These are phyloP conservation scores for Puccinia polysora DNA, from an alignment of 1,284 basidiomycete genomes.

Conservation along the genomic window DNA sequence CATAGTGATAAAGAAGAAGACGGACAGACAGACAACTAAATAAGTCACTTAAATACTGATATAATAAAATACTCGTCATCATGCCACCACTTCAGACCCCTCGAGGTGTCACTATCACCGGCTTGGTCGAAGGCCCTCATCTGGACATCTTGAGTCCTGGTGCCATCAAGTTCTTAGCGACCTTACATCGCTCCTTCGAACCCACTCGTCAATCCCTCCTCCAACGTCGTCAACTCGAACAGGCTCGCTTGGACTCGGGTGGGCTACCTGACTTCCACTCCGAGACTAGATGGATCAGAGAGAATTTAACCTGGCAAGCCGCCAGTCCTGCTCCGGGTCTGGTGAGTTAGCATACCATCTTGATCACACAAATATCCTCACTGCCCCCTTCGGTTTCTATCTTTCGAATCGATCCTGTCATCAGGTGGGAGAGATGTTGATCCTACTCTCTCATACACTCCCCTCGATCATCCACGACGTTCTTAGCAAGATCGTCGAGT, in stretches of 20 bases:
- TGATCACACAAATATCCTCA: background rate
- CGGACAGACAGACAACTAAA: too few relatives aligned
- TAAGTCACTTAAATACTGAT: too few relatives aligned
- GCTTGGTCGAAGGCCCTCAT: constrained; percentile 53
- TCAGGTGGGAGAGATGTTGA: too few relatives aligned
- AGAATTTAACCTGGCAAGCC: constrained; percentile 83
- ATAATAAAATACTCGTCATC: background rate
- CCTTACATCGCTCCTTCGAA: constrained; percentile 90
- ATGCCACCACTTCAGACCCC: constrained; percentile 16
- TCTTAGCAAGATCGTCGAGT: constrained; percentile 79
- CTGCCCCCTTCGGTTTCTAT: background rate
- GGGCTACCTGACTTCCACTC: constrained; percentile 73
- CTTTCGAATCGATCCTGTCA: too few relatives aligned
- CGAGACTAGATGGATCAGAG: constrained; percentile 84
- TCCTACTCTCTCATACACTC: too few relatives aligned
- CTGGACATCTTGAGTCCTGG: constrained; percentile 72
- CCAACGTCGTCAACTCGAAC: constrained; percentile 47
- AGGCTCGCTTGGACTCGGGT: constrained; percentile 53
- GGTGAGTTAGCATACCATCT: background rate
- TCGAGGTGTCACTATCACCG: constrained; percentile 43
- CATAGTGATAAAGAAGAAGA: too few relatives aligned
- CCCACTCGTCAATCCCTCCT: constrained; percentile 59
- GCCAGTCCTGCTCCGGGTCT: constrained; percentile 63
- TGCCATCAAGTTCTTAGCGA: constrained; percentile 80
- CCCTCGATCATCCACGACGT: constrained; percentile 57